phyloP scores from a whole-genome alignment of 2,329 filamentous ascomycete genomes.

The Falciphora oryzae region DNA sequence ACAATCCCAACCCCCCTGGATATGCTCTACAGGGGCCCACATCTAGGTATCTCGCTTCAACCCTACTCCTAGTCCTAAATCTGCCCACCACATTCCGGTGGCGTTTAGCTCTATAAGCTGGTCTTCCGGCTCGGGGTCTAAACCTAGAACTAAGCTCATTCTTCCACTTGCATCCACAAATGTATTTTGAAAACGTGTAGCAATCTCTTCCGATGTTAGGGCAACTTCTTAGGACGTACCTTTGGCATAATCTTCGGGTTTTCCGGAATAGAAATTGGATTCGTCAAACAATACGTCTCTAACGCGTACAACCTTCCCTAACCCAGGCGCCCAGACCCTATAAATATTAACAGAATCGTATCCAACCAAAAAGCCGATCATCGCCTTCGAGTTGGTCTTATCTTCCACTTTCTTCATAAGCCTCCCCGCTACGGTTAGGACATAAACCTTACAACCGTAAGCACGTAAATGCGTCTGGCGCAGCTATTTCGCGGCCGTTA shows the following conservation, averaged over 20 bases:
- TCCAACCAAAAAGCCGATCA: not conserved
- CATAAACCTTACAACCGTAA: not conserved
- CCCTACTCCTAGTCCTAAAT: not conserved
- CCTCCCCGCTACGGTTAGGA: not conserved
- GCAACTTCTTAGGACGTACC: not conserved
- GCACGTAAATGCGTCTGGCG: not conserved
- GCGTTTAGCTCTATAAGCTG: not conserved
- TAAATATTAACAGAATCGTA: not conserved
- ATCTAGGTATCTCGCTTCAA: no score
- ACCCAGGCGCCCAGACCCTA: not conserved
- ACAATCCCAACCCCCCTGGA: no score
- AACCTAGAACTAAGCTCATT: not conserved
- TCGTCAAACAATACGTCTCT: not conserved
- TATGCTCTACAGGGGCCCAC: no score
- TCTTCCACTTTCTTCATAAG: not conserved
- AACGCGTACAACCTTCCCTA: not conserved
- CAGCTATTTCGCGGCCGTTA: no score
- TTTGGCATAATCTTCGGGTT: not conserved
- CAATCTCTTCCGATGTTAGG: not conserved
- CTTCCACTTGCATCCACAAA: not conserved
- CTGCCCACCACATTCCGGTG: not conserved
- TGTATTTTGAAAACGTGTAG: not conserved
- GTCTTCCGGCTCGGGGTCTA: not conserved
- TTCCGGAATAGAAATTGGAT: not conserved
- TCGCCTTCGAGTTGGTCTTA: not conserved